A percentile compares a stretch with the other conserved stretches of the same genome.
Evolutionary conservation across 768 basidiomycete genomes (phyloP).

Genomic region (Gloeophyllum trabeum): DNA sequence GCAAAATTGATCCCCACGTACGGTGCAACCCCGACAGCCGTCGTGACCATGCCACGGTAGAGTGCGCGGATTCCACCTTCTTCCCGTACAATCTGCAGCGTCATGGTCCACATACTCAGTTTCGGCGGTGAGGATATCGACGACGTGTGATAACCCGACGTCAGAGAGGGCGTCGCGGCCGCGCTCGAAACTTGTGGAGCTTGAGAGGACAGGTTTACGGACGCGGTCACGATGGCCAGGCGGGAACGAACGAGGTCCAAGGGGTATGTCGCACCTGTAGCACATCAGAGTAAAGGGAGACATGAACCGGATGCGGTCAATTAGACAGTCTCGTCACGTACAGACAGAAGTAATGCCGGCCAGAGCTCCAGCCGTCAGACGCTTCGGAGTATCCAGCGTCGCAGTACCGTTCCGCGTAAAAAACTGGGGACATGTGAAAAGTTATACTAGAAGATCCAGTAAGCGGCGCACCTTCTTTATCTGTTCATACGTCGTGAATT

Average conservation of each 20-base stretch:
- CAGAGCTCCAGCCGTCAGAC: constrained; percentile 77
- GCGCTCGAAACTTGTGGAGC: too few species aligned
- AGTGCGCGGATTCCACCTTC: constrained; percentile 86
- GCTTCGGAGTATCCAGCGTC: constrained; percentile 80
- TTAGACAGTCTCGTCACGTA: too few species aligned
- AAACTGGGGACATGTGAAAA: constrained; percentile 36
- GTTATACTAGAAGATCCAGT: background rate
- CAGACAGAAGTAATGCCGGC: constrained; percentile 94
- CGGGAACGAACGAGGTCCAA: constrained; percentile 89
- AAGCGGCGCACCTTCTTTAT: constrained; percentile 59
- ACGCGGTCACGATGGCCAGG: constrained; percentile 89
- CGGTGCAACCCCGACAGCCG: constrained; percentile 72
- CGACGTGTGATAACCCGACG: constrained; percentile 49
- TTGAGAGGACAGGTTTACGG: constrained; percentile 32
- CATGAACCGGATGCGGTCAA: too few species aligned
- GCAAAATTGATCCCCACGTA: constrained; percentile 72
- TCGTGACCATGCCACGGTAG: constrained; percentile 78
- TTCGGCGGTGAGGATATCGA: constrained; percentile 28
- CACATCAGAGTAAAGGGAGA: too few species aligned
- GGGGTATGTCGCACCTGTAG: constrained; percentile 75
- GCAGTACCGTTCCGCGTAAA: constrained; percentile 60
- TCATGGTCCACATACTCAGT: constrained; percentile 80
- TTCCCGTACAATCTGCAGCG: constrained; percentile 78
- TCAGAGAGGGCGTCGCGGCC: constrained; percentile 20
- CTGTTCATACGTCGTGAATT: constrained; percentile 84